A percentile compares a stretch with the other conserved stretches of the same genome.
Conservation (phyloP, 176 grass and related monocot species). For the Bonia amplexicaulis region DNA sequence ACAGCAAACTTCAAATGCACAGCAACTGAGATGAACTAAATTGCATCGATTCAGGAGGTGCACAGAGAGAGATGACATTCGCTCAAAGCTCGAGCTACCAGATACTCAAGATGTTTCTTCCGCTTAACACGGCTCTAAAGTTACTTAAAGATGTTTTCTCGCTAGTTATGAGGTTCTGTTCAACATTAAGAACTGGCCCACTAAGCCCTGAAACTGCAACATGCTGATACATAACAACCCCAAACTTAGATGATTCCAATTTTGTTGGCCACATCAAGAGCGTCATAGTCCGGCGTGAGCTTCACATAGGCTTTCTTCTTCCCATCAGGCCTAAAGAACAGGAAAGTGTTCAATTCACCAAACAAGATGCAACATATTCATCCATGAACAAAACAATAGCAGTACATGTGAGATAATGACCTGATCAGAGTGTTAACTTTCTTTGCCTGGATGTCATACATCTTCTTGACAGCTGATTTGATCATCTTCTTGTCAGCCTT, state of each 20-base stretch:
- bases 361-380: background rate
- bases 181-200: background rate
- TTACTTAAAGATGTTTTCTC: background rate
- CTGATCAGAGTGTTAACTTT: slow-evolving; percentile 62
- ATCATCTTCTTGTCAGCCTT: slow-evolving; percentile 60
- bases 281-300: slow-evolving; percentile 60
- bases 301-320: slow-evolving; percentile 63
- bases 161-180: background rate
- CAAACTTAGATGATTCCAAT: slow-evolving; percentile 62
- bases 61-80: background rate
- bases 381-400: background rate
- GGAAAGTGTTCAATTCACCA: background rate
- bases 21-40: background rate
- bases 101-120: background rate
- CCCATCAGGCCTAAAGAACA: slow-evolving; percentile 45
- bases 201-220: slow-evolving; percentile 18
- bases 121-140: background rate
- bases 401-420: background rate
- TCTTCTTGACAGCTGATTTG: slow-evolving; percentile 38
- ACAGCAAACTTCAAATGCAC: background rate
- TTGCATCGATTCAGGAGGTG: background rate
- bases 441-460: slow-evolving; percentile 58
- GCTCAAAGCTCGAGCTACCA: background rate
- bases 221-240: slow-evolving; percentile 12
- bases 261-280: slow-evolving; percentile 75